Evolutionary conservation across 306 rosid genomes (phyloP).

Genomic region (Rosa chinensis): DNA sequence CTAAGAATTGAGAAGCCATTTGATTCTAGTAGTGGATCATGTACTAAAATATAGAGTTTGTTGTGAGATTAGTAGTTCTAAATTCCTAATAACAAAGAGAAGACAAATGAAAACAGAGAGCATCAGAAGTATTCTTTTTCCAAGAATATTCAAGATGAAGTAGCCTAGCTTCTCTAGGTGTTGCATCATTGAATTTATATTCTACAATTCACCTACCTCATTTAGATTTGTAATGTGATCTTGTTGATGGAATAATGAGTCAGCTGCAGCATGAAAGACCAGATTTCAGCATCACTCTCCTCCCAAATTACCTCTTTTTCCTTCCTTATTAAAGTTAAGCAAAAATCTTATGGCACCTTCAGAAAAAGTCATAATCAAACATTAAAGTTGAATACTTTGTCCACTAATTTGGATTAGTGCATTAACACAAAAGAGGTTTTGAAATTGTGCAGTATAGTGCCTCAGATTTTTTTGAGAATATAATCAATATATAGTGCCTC

Average conservation of each 20-base stretch:
- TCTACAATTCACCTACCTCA: not conserved
- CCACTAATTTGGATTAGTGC: constrained; percentile 5
- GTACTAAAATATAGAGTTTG: not conserved
- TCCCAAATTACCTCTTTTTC: not conserved
- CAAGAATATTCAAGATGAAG: not conserved
- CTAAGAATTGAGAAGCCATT: not conserved
- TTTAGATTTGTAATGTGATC: not conserved
- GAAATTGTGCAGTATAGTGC: constrained; percentile 14
- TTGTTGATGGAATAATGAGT: constrained; percentile 10
- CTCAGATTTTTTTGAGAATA: too few species aligned
- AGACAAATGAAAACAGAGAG: not conserved
- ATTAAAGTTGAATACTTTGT: constrained; percentile 16
- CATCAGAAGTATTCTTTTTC: not conserved
- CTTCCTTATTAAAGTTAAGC: constrained; percentile 1
- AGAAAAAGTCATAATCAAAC: constrained; percentile 12
- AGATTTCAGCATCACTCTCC: not conserved
- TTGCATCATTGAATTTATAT: constrained; percentile 4
- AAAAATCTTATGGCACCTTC: constrained; percentile 4
- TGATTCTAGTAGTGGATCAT: not conserved
- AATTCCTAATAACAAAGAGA: not conserved
- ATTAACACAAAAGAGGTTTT: constrained; percentile 7
- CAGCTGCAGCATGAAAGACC: constrained; percentile 6
- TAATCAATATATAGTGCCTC: not conserved
- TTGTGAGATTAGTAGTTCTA: not conserved
- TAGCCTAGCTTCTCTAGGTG: not conserved